Evolutionary conservation across 2,329 filamentous ascomycete genomes (phyloP), one percentile per base, ranked within the genome.

Genomic region (Cladophialophora exuberans): DNA sequence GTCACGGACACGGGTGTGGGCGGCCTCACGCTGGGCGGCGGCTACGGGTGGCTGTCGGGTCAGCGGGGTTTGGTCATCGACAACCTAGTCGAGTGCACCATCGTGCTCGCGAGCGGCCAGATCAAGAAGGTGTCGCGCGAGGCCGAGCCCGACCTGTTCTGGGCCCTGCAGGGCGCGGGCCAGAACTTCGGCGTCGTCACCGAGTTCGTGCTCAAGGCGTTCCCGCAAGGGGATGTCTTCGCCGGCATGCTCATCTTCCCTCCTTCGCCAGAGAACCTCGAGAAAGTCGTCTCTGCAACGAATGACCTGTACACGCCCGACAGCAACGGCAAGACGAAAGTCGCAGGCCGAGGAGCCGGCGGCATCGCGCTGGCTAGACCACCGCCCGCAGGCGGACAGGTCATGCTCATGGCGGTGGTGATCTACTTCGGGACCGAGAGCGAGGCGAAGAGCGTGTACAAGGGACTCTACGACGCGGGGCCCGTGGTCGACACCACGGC

Each of bases 1-100:
- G 81, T 86, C 7, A 81, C 81, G 36, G 80, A 85, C 59, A 86
- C 83, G 1, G 83, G 84, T 4, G 79, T 86, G 4, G 83, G 81
- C 2, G 84, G 81, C 0, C 70, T 86, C 11, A 77, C 79, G 0
- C 66, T 85, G 1, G 81, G 81, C 1, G 83, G 83, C 20, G 83
- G 83, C 1, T 83, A 82, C 62, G 82, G 84, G 1, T 78, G 79
- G 67, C 69, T 86, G 13, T 78, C 74, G 22, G 79, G 80, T 1
- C 70, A 72, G 26, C 71, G 82, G 48, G 85, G 85, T 0, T 71
- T 86, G 5, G 73, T 73, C 0, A 78, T 82, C 45, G 80, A 82
- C 66, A 75, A 77, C 56, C 69, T 82, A 5, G 72, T 67, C 1
- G 65, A 67, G 0, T 71, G 65, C 7, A 70, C 67, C 1, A 50